Evolutionary conservation across 148 eudicot species (phyloP).

Genomic region (Rheum nobile): DNA sequence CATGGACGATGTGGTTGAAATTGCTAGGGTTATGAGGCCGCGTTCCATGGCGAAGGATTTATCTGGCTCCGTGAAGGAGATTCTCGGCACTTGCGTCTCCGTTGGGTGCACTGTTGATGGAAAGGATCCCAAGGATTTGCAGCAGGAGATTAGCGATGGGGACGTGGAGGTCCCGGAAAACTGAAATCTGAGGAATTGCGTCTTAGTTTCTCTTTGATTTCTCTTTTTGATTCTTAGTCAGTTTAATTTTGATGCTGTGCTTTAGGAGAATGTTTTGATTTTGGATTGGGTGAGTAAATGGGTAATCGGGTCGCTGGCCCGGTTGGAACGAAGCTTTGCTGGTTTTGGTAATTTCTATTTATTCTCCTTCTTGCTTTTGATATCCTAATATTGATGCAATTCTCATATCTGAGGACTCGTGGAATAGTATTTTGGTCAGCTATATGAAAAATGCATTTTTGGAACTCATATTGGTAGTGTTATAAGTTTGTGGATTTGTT

Average conservation of each 20-base stretch:
- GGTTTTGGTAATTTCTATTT: neutral
- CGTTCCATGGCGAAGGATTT: slow-evolving; percentile 63
- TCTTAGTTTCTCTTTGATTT: neutral
- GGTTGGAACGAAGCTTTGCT: neutral
- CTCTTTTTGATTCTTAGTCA: neutral
- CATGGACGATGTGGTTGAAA: slow-evolving; percentile 60
- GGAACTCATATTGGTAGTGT: neutral
- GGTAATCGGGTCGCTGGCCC: too few relatives aligned
- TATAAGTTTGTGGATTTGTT: too few relatives aligned
- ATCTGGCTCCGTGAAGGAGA: slow-evolving; percentile 62
- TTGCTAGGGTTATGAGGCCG: slow-evolving; percentile 45
- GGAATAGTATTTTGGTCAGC: neutral
- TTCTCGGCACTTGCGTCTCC: slow-evolving; percentile 57
- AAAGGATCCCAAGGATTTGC: slow-evolving; percentile 63
- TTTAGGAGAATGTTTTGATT: neutral
- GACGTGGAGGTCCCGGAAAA: slow-evolving; percentile 62
- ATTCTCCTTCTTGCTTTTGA: neutral
- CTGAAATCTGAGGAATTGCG: slow-evolving; percentile 9
- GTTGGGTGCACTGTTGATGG: slow-evolving; percentile 76
- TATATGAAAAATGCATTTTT: neutral
- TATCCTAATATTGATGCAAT: neutral
- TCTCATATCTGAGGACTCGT: neutral
- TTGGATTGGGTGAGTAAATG: neutral
- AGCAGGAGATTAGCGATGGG: slow-evolving; percentile 48
- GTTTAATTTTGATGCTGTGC: neutral